A percentile compares a stretch with the other conserved stretches of the same genome.
phyloP scores from a whole-genome alignment of 441 rosid genomes.

The Dalechampia spathulata region DNA sequence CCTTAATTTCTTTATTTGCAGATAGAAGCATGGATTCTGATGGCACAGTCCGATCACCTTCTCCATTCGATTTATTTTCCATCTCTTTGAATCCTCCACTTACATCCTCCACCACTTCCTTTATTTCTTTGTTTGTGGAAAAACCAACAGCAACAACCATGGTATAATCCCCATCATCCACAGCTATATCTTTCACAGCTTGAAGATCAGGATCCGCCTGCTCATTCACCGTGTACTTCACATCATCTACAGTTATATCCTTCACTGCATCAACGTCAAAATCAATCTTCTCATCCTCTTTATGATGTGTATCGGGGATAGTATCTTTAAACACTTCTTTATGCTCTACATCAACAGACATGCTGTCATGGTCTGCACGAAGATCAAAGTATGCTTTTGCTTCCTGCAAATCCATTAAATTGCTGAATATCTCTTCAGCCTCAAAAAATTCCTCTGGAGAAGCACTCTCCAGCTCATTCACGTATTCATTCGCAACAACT shows the following conservation, averaged over 20 bases:
- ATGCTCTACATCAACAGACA: conserved; percentile 29
- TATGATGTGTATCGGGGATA: conserved; percentile 51
- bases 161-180: conserved; percentile 61
- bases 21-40: conserved; percentile 26
- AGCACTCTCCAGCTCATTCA: conserved; percentile 46
- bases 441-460: conserved; percentile 95
- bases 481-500: conserved; percentile 43
- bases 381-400: conserved; percentile 38
- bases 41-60: conserved; percentile 20
- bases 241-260: conserved; percentile 91
- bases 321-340: conserved; percentile 65
- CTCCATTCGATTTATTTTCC: conserved; percentile 32
- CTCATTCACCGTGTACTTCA: conserved; percentile 50
- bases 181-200: conserved; percentile 73
- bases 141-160: conserved; percentile 24
- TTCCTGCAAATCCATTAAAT: conserved; percentile 51
- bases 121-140: conserved; percentile 20
- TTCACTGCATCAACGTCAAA: conserved; percentile 52
- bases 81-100: conserved; percentile 30
- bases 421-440: conserved; percentile 92
- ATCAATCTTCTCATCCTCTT: conserved; percentile 36
- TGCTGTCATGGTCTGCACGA: conserved; percentile 25
- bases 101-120: conserved; percentile 35
- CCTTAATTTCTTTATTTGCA: conserved; percentile 26
- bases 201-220: conserved; percentile 39